Percentiles rank a stretch among this genome's conserved stretches.
phyloP scores from a whole-genome alignment of 2,329 filamentous ascomycete species.

The Aspergillus floridensis region DNA sequence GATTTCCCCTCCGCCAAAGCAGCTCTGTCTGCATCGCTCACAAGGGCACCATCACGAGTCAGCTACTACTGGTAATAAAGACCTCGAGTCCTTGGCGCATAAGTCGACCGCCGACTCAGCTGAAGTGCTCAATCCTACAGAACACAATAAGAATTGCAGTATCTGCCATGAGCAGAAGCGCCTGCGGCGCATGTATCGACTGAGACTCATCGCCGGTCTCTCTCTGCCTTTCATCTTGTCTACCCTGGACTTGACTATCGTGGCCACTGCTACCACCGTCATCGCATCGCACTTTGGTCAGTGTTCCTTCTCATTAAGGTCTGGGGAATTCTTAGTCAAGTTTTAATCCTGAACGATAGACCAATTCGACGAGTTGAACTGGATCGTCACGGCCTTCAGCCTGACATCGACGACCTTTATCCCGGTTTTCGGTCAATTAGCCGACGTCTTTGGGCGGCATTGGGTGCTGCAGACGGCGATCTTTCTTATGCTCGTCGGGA shows the following conservation, averaged over 20 bases:
- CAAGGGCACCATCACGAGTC: neutral
- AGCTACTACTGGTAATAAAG: neutral
- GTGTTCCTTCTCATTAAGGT: slow-evolving; percentile 9
- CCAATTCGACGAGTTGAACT: slow-evolving; percentile 60
- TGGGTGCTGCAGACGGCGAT: slow-evolving; percentile 57
- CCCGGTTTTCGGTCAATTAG: slow-evolving; percentile 63
- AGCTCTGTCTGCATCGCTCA: slow-evolving; percentile 11
- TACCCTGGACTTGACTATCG: slow-evolving; percentile 63
- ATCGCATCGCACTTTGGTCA: slow-evolving; percentile 65
- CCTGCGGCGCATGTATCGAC: slow-evolving; percentile 48
- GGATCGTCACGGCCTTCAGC: slow-evolving; percentile 69
- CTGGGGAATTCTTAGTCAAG: neutral
- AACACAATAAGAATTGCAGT: slow-evolving; percentile 6
- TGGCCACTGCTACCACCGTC: slow-evolving; percentile 59
- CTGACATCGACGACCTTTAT: slow-evolving; percentile 66
- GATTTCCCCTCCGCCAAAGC: neutral
- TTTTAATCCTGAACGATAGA: slow-evolving; percentile 29
- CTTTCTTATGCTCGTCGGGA: slow-evolving; percentile 58
- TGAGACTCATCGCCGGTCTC: slow-evolving; percentile 60
- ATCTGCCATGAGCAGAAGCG: slow-evolving; percentile 35
- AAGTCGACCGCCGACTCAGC: neutral
- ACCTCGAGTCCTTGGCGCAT: neutral
- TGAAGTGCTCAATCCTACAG: neutral
- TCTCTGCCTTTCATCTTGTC: slow-evolving; percentile 61
- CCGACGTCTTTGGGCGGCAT: slow-evolving; percentile 65